Percentiles rank a stretch among this genome's conserved stretches.
phyloP scores from a whole-genome alignment of 2,329 filamentous ascomycete genomes.

The Apiospora saccharicola region DNA sequence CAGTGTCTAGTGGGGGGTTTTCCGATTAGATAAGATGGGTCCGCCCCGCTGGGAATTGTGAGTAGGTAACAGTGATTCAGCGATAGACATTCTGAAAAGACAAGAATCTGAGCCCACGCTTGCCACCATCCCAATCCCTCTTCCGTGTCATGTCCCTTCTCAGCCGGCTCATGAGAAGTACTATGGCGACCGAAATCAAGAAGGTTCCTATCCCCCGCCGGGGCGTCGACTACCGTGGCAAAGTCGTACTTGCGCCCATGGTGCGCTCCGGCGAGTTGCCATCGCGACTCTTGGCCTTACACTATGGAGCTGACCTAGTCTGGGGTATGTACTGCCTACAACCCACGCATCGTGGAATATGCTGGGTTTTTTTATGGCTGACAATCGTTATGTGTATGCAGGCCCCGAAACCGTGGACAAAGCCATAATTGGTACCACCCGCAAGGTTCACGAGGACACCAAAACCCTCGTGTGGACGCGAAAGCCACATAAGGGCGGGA shows the following conservation, averaged over 20 bases:
- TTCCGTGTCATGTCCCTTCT: slow-evolving; percentile 30
- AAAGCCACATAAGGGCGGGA: slow-evolving; percentile 73
- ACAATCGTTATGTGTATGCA: slow-evolving; percentile 42
- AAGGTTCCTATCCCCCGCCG: slow-evolving; percentile 84
- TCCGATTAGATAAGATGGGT: slow-evolving; percentile 8
- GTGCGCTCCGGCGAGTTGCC: slow-evolving; percentile 96
- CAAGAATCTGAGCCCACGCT: slow-evolving; percentile 3
- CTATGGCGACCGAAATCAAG: slow-evolving; percentile 67
- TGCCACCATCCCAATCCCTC: slow-evolving; percentile 19
- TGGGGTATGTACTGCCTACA: slow-evolving; percentile 70
- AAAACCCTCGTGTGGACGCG: slow-evolving; percentile 87
- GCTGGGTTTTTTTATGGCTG: background rate
- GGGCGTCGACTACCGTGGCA: slow-evolving; percentile 93
- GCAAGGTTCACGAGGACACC: slow-evolving; percentile 77
- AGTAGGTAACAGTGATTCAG: slow-evolving; percentile 2
- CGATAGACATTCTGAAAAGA: background rate
- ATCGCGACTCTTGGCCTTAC: slow-evolving; percentile 84
- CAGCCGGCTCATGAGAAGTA: slow-evolving; percentile 48
- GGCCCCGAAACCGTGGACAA: slow-evolving; percentile 94
- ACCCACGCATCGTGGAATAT: background rate
- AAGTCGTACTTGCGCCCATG: slow-evolving; percentile 96
- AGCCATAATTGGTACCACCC: slow-evolving; percentile 86
- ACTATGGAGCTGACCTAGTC: slow-evolving; percentile 95
- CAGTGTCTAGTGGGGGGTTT: background rate
- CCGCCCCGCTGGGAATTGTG: slow-evolving; percentile 8